Conservation (phyloP, 305 asterid genomes). For the Ilex paraguariensis region DNA sequence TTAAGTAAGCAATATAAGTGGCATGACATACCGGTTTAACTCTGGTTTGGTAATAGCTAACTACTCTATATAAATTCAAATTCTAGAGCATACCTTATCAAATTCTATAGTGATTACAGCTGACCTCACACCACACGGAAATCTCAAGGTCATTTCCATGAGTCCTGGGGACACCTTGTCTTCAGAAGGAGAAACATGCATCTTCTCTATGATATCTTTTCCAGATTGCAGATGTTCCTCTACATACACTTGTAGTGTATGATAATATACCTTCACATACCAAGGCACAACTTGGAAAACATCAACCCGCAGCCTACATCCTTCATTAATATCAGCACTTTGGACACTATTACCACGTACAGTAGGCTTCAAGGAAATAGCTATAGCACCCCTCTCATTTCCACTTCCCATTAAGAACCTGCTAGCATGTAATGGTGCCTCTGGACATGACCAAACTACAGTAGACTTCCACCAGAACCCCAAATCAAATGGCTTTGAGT, state of each 20-base stretch:
- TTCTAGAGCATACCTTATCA: constrained; percentile 62
- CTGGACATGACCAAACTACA: constrained; percentile 66
- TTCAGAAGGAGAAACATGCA: constrained; percentile 79
- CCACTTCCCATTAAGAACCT: constrained; percentile 96
- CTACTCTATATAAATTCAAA: no score
- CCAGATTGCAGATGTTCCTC: constrained; percentile 64
- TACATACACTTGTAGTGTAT: constrained; percentile 56
- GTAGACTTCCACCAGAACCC: constrained; percentile 82
- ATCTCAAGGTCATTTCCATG: constrained; percentile 69
- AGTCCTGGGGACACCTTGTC: constrained; percentile 95
- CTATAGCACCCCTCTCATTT: constrained; percentile 92
- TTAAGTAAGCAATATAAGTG: no score
- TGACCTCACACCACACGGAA: constrained; percentile 68
- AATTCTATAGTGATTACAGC: constrained; percentile 81
- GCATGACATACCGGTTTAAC: no score
- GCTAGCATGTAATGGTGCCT: constrained; percentile 74
- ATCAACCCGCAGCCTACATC: constrained; percentile 57
- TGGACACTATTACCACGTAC: constrained; percentile 23
- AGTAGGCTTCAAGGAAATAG: constrained; percentile 68
- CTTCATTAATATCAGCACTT: constrained; percentile 24
- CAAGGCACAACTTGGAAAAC: constrained; percentile 96
- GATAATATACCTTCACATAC: constrained; percentile 96
- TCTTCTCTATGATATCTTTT: constrained; percentile 49
- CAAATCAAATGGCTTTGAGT: constrained; percentile 64
- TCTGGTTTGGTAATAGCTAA: no score